Evolutionary conservation across 345 rosid genomes (phyloP).

Genomic region (Fremontodendron californicum): DNA sequence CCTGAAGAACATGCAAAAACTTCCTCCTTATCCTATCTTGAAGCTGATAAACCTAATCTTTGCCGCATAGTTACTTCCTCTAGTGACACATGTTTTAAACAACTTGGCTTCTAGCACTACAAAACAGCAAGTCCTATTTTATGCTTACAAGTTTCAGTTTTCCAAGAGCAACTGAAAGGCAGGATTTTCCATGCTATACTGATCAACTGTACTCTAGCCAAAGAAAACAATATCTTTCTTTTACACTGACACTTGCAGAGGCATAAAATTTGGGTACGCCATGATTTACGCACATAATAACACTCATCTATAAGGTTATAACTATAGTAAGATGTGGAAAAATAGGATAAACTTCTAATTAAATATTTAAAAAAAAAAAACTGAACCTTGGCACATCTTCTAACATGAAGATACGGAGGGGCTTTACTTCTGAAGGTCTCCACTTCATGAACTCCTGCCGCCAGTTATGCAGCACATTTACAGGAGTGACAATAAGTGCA

Average conservation of each 20-base stretch:
- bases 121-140: background rate
- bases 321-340: background rate
- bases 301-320: background rate
- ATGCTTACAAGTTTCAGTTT: slow-evolving; percentile 4
- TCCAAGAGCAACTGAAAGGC: background rate
- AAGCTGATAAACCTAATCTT: background rate
- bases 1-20: background rate
- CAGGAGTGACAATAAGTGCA: slow-evolving; percentile 92
- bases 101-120: background rate
- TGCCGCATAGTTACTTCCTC: background rate
- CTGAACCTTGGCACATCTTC: slow-evolving; percentile 89
- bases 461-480: slow-evolving; percentile 99
- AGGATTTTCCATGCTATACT: background rate
- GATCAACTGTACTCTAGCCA: background rate
- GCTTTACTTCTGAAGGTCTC: slow-evolving; percentile 88
- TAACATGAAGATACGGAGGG: slow-evolving; percentile 85
- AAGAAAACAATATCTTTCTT: slow-evolving; percentile 2
- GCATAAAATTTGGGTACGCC: background rate
- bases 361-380: background rate
- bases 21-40: background rate
- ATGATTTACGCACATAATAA: background rate
- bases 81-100: background rate
- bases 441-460: slow-evolving; percentile 89
- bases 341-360: background rate
- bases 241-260: background rate